phyloP scores from a whole-genome alignment of 129 eudicot genomes.

The sunflower (Helianthus annuus) region HanXRQr2.0-SUNRISE NC_035446.2:163273899-163274398 shows the following conservation, averaged over 20 bases:
- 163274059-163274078: neutral
- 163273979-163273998: neutral
- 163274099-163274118: neutral
- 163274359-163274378: constrained; percentile 14
- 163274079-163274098: neutral
- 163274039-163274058: neutral
- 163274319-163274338: neutral
- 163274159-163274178: neutral
- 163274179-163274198: constrained; percentile 27
- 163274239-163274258: constrained; percentile 15
- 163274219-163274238: constrained; percentile 24
- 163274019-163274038: neutral
- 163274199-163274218: constrained; percentile 12
- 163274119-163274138: neutral
- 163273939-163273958: constrained; percentile 48
- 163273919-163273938: constrained; percentile 55
- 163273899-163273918: constrained; percentile 66
- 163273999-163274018: too few relatives aligned
- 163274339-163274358: neutral
- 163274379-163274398: constrained; percentile 30
- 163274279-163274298: constrained; percentile 3
- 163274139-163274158: constrained; percentile 3
- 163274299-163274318: constrained; percentile 13
- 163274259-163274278: constrained; percentile 1
- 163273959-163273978: constrained; percentile 22